Evolutionary conservation across 2,329 filamentous ascomycete genomes (phyloP), one percentile per base, ranked within the genome.

Genomic region (Colletotrichum sp.): DNA sequence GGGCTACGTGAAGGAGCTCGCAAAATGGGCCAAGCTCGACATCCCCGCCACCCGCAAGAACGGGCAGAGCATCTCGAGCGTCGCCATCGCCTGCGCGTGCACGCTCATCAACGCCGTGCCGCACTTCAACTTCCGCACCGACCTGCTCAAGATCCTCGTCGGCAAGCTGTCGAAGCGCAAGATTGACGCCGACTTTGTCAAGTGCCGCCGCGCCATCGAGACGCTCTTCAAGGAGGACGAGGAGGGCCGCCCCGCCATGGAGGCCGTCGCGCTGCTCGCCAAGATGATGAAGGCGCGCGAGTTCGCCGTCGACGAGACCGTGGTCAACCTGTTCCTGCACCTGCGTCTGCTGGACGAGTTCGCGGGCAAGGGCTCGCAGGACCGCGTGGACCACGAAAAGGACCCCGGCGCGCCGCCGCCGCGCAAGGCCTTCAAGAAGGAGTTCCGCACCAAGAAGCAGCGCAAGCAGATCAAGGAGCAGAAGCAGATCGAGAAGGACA

Each of bases 231-330:
- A 89, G 24, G 93, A 96, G 15, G 97, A 99, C 78, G 95, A 98
- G 65, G 96, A 99, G 81, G 97, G 97, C 18, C 92, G 94, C 21
- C 93, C 96, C 1, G 95, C 96, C 1, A 90, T 98, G 79, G 97
- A 99, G 83, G 95, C 95, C 0, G 95, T 98, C 13, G 92, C 93
- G 1, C 89, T 98, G 71, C 88, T 99, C 57, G 92, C 95, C 28
- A 98, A 97, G 87, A 98, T 98, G 96, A 96, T 99, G 93, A 98
- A 95, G 86, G 93, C 93, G 3, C 93, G 93, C 79, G 92, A 96
- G 75, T 99, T 95, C 84, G 88, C 92, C 63, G 90, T 98, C 32
- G 92, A 98, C 80, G 96, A 98, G 85, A 93, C 90, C 80, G 94
- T 98, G 1, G 86, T 99, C 71, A 98, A 99, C 83, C 93, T 96